A percentile compares a stretch with the other conserved stretches of the same genome.
These are phyloP conservation scores for Colletotrichum sp. DNA, from an alignment of 2,329 filamentous ascomycete species.

Conservation along the genomic window DNA sequence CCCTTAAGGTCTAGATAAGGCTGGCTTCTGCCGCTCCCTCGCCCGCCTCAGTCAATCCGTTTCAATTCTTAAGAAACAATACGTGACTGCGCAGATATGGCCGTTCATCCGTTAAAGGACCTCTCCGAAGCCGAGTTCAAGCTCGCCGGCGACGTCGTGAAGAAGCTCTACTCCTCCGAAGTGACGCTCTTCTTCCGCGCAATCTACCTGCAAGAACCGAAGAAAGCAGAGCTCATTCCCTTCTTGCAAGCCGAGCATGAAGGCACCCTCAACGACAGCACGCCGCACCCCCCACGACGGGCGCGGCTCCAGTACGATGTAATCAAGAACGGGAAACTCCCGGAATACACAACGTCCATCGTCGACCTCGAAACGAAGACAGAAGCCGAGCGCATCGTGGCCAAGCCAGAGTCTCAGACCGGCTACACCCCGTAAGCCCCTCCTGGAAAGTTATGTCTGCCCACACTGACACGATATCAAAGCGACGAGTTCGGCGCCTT, in stretches of 20 bases:
- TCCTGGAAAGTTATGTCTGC: not conserved
- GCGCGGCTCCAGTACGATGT: slow-evolving; percentile 52
- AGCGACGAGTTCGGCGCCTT: slow-evolving; percentile 46
- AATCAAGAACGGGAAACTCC: slow-evolving; percentile 32
- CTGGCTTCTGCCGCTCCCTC: not conserved
- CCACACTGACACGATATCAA: not conserved
- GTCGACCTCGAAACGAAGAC: slow-evolving; percentile 40
- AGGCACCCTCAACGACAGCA: slow-evolving; percentile 47
- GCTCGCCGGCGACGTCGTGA: slow-evolving; percentile 48
- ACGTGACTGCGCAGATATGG: not conserved
- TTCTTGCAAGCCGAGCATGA: slow-evolving; percentile 68
- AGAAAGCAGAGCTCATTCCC: slow-evolving; percentile 60
- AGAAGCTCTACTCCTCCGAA: slow-evolving; percentile 33
- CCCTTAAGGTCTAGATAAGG: slow-evolving; percentile 4
- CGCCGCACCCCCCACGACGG: slow-evolving; percentile 49
- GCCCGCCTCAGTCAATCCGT: not conserved
- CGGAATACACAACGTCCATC: slow-evolving; percentile 39
- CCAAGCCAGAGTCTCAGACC: slow-evolving; percentile 37
- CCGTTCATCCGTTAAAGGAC: slow-evolving; percentile 51
- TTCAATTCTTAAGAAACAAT: not conserved
- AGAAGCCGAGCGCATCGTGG: slow-evolving; percentile 31
- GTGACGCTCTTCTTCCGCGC: slow-evolving; percentile 53
- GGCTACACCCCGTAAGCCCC: slow-evolving; percentile 36
- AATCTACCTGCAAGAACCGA: slow-evolving; percentile 67
- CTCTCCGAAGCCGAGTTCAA: slow-evolving; percentile 56